These are phyloP conservation scores for Paxillus involutus DNA, from an alignment of 768 basidiomycete species.

Conservation along the genomic window DNA sequence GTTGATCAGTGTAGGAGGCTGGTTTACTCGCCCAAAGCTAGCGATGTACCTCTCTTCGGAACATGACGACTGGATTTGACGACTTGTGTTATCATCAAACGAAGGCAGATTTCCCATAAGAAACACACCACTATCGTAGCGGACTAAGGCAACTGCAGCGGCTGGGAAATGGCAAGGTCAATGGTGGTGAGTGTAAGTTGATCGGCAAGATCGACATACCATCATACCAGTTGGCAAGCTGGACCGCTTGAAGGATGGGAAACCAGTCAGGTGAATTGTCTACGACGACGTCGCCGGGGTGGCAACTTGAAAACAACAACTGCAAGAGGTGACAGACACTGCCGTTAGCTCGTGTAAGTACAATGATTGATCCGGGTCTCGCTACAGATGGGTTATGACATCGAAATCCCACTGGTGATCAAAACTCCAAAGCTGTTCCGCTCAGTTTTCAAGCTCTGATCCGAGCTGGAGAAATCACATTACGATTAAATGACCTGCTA, in stretches of 20 bases:
- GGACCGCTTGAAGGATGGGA: conserved; percentile 8
- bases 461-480: too few species aligned
- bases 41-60: conserved; percentile 17
- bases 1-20: neutral
- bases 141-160: conserved; percentile 15
- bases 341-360: too few species aligned
- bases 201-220: conserved; percentile 1
- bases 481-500: too few species aligned
- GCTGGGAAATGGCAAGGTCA: neutral
- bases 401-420: too few species aligned
- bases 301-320: too few species aligned
- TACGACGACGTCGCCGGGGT: conserved; percentile 1
- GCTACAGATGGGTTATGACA: too few species aligned
- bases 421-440: too few species aligned
- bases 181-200: neutral
- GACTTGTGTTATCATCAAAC: neutral
- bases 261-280: conserved; percentile 12
- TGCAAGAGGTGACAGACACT: too few species aligned
- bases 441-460: too few species aligned
- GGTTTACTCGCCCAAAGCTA: neutral
- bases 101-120: too few species aligned
- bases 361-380: too few species aligned
- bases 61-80: conserved; percentile 14
- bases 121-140: conserved; percentile 13
- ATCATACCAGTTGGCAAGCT: conserved; percentile 16